A percentile compares a stretch with the other conserved stretches of the same genome.
phyloP scores from a whole-genome alignment of 345 rosid species.

The Anastatica hierochuntica region DNA sequence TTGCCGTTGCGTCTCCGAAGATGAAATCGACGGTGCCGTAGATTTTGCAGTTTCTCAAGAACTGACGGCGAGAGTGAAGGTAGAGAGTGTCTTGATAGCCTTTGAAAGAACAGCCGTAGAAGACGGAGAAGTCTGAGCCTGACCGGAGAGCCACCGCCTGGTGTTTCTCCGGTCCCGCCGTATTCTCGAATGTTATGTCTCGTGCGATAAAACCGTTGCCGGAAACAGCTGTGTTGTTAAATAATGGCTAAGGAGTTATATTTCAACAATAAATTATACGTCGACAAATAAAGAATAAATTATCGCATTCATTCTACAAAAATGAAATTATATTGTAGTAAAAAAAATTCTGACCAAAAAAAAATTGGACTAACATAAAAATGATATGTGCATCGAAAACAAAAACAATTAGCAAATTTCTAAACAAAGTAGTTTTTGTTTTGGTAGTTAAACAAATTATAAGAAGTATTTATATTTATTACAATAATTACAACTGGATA shows the following conservation, averaged over 20 bases:
- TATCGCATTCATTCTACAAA: no score
- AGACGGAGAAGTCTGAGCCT: slow-evolving; percentile 67
- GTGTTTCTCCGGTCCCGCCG: slow-evolving; percentile 73
- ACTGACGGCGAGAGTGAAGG: slow-evolving; percentile 67
- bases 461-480: no score
- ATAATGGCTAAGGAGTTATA: background rate
- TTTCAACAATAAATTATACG: background rate
- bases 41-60: slow-evolving; percentile 66
- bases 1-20: slow-evolving; percentile 58
- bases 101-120: slow-evolving; percentile 69
- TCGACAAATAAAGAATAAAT: background rate
- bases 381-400: no score
- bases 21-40: slow-evolving; percentile 76
- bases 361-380: no score
- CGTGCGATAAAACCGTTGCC: slow-evolving; percentile 68
- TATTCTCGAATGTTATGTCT: slow-evolving; percentile 73
- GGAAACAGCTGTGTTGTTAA: slow-evolving; percentile 40
- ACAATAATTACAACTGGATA: no score
- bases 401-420: no score
- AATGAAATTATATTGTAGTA: no score
- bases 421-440: no score
- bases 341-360: no score
- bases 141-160: slow-evolving; percentile 90
- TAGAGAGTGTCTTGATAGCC: slow-evolving; percentile 92
- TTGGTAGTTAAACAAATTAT: no score